Evolutionary conservation across 225 moss, liverwort and hornwort species (phyloP), one percentile per base, ranked within the genome.

Genomic region (Ulota crispa): DNA sequence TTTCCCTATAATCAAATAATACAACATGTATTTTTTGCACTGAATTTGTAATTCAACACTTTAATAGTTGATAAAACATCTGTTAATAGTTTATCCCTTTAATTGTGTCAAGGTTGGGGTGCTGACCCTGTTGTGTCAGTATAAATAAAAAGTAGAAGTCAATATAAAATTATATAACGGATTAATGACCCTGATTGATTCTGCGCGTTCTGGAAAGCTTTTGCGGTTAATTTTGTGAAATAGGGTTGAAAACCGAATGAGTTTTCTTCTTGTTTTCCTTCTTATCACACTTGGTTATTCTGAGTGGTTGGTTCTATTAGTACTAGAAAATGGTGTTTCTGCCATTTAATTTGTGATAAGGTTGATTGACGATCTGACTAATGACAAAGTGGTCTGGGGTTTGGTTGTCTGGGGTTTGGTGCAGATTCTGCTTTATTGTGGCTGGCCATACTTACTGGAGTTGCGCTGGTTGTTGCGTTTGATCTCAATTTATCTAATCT

Each of bases 401-500:
- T 20, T 52, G 78, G 60, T 71, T n/a, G n/a, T n/a, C n/a, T n/a
- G n/a, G n/a, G 70, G 12, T 74, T 20, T 52, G 78, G 60, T 71
- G 85, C 87, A 88, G 87, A 85, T 85, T 34, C 85, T 34, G 62
- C 85, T 82, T 60, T 85, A 72, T 75, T 85, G 15, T 88, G 85
- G 85, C 68, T 85, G 72, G 87, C 71, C 78, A 56, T 82, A 67
- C 65, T 71, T 59, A 72, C 87, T 47, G 87, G 82, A 82, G 41
- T 80, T 71, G 67, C 68, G 50, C n/a, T 88, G n/a, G 64, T 80
- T 13, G 87, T 88, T 42, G 87, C 85, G 66, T 64, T 82, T 72
- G 87, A 88, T 76, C 85, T 88, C 79, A 88, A 88, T 61, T 76
- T 85, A 76, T 54, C 79, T 43, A 85, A 88, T 88, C 61, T 79